Conservation (phyloP, 2,329 filamentous ascomycete genomes). For the Sporothrix schenckii region DNA sequence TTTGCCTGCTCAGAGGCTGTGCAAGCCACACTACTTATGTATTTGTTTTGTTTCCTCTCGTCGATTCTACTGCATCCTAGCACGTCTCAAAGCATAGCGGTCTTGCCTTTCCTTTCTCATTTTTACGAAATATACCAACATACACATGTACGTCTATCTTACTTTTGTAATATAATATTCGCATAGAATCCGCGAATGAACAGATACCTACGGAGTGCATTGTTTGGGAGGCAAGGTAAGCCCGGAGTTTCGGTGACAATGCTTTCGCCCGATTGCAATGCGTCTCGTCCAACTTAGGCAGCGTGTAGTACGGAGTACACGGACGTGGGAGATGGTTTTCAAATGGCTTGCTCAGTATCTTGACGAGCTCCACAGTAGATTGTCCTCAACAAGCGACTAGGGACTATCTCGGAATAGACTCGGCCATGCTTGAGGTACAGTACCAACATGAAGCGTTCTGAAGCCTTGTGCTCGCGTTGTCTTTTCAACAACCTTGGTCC, state of each 20-base stretch:
- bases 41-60: not conserved
- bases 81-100: slow-evolving; percentile 7
- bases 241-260: slow-evolving; percentile 8
- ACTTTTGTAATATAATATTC: slow-evolving; percentile 12
- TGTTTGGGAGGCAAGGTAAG: not conserved
- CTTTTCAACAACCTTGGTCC: not conserved
- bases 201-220: slow-evolving; percentile 1
- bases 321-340: not conserved
- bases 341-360: slow-evolving; percentile 1
- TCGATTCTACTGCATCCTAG: not conserved
- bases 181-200: not conserved
- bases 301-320: not conserved
- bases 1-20: not conserved
- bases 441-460: not conserved
- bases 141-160: slow-evolving; percentile 13
- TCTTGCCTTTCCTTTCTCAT: not conserved
- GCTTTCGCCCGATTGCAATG: not conserved
- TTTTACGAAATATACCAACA: not conserved
- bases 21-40: not conserved
- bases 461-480: not conserved
- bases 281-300: not conserved
- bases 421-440: not conserved
- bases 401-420: too few species aligned
- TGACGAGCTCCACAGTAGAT: not conserved
- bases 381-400: not conserved